Percentiles rank a stretch among this genome's conserved stretches.
phyloP scores from a whole-genome alignment of 805 yeast species.

The Saccharomycopsis sp. region DNA sequence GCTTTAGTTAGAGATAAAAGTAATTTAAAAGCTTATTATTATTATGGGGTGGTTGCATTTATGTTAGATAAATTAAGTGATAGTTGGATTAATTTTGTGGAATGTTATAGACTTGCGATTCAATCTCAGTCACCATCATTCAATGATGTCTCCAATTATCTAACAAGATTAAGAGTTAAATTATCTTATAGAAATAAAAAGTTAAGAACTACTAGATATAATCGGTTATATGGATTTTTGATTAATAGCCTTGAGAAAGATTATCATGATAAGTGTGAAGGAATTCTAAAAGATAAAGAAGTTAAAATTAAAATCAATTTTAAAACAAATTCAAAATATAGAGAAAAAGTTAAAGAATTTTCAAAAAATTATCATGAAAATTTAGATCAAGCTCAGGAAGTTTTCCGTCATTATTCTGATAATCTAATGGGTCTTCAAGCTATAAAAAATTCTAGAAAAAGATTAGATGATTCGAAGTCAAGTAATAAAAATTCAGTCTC shows the following conservation, averaged over 20 bases:
- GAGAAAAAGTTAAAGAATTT: background rate
- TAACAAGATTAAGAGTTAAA: background rate
- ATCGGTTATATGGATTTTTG: background rate
- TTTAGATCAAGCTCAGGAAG: background rate
- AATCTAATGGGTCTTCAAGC: background rate
- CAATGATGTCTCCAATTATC: background rate
- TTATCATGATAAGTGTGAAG: background rate
- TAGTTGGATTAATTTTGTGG: background rate
- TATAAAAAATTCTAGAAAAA: background rate
- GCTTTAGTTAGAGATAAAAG: background rate
- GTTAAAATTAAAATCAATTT: background rate
- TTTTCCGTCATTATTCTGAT: background rate
- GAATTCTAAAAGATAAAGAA: background rate
- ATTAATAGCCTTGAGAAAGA: background rate
- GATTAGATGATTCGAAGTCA: background rate
- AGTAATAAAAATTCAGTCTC: background rate
- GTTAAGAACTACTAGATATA: background rate
- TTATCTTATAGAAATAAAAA: background rate
- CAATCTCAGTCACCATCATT: background rate
- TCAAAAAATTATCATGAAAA: background rate
- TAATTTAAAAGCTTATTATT: background rate
- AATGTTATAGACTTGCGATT: background rate
- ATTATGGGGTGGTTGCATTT: constrained; percentile 1
- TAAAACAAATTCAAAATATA: background rate
- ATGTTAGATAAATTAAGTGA: background rate